These are phyloP conservation scores for Yamadazyma atlantica DNA, from an alignment of 1,139 yeast species.

Conservation along the genomic window DNA sequence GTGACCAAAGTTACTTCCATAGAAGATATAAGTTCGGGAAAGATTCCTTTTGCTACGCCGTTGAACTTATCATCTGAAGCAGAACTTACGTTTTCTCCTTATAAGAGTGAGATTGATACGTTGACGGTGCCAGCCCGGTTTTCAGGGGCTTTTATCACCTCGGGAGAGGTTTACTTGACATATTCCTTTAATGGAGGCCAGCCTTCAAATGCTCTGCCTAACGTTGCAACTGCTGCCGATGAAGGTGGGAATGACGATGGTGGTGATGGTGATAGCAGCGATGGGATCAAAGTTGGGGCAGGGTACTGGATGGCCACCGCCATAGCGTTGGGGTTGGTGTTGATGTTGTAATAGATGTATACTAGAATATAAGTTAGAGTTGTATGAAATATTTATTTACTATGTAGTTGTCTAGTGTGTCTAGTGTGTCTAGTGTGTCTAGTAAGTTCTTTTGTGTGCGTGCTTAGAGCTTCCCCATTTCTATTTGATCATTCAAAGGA, in stretches of 20 bases:
- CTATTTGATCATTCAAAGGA: constrained; percentile 9
- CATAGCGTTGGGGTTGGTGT: neutral
- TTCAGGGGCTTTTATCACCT: constrained; percentile 31
- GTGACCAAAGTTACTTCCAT: constrained; percentile 16
- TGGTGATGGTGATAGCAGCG: neutral
- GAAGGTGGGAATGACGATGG: constrained; percentile 6
- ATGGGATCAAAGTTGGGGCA: neutral
- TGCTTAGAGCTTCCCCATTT: constrained; percentile 14
- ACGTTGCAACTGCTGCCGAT: constrained; percentile 16
- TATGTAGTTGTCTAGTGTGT: too few species aligned
- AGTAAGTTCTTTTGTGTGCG: too few species aligned
- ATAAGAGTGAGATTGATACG: constrained; percentile 14
- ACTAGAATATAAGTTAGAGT: too few species aligned
- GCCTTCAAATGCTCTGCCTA: constrained; percentile 7
- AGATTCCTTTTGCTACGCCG: constrained; percentile 40
- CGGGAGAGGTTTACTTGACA: constrained; percentile 32
- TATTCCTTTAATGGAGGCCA: constrained; percentile 7
- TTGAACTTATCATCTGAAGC: constrained; percentile 14
- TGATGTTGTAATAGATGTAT: too few species aligned
- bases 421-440: too few species aligned
- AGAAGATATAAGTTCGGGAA: constrained; percentile 28
- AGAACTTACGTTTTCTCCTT: constrained; percentile 21
- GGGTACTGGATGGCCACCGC: neutral
- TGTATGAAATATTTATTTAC: too few species aligned
- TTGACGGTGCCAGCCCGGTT: constrained; percentile 36